Base-by-base conservation (phyloP, 2,329 filamentous ascomycete genomes). In the Colletotrichum tofieldiae region DNA sequence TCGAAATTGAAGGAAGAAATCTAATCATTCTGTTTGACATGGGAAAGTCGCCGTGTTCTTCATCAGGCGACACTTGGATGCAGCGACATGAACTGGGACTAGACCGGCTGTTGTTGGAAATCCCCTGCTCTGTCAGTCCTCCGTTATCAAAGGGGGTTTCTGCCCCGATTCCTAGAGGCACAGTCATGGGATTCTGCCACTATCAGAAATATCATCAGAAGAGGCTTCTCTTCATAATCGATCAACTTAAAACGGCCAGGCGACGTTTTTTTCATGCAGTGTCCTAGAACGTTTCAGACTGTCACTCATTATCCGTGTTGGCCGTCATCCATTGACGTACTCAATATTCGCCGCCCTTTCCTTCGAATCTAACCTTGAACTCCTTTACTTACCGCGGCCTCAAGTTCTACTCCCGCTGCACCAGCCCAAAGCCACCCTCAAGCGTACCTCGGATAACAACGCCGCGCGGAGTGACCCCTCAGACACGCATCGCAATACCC, bases 401-500 rank as follows among this genome's bases (percentile, higher is more conserved):
- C 16, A 20, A 54, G 51, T 16, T n/a, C 3, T 32, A 26, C 52
- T 35, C 14, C 5, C 18, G 29, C 29, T 12, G 5, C 29, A 8
- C 29, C 18, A 11, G 51, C 32, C 51, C 29, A 23, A 7, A 11
- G 32, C 14, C 20, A 39, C 16, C 9, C 18, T 52, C n/a, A 52
- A 52, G 37, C 47, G 14, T 71, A 67, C 9, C 55, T 23, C 20
- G 32, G 54, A n/a, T n/a, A 35, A 2, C 37, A 41, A n/a, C 23
- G 43, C 43, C 26, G 41, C 29, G 20, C 43, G 18, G 55, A 23
- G 11, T 41, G 43, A 32, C 60, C 67, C 3, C 16, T 20, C 12
- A 67, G 39, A 37, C 68, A 71, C 6, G 23, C 55, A 26, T 67
- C 35, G 55, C 68, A 71, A 41, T 67, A 58, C 8, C 68, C 68